Percentiles rank a stretch among this genome's conserved stretches.
Evolutionary conservation across 176 grass and related monocot species (phyloP).

Genomic region (Poa pratensis): DNA sequence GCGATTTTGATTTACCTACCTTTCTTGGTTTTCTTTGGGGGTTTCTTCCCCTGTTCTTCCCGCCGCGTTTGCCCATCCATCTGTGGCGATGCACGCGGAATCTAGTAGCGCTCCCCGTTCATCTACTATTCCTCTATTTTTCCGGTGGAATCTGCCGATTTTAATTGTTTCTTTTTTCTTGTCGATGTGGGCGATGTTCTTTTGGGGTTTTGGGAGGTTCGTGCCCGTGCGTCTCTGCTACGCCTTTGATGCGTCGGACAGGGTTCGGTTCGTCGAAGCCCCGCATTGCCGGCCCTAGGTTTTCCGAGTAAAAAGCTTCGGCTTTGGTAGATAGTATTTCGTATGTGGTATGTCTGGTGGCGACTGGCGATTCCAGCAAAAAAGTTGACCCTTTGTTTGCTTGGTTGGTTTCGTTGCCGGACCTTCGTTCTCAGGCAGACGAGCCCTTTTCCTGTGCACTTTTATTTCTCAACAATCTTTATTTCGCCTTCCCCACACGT

Average conservation of each 20-base stretch:
- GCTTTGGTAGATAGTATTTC: not conserved
- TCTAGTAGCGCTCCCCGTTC: not conserved
- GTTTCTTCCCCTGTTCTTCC: not conserved
- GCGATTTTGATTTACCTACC: not conserved
- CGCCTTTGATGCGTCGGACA: not conserved
- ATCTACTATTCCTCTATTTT: not conserved
- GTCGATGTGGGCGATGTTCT: not conserved
- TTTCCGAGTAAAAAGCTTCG: not conserved
- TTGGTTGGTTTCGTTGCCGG: not conserved
- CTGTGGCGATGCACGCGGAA: not conserved
- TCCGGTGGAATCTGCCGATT: not conserved
- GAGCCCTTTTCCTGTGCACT: not conserved
- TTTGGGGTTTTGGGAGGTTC: not conserved
- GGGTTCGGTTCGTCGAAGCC: not conserved
- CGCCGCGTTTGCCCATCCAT: not conserved
- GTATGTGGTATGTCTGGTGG: not conserved
- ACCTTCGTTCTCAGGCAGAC: not conserved
- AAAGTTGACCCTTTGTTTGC: not conserved
- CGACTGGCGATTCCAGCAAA: not conserved
- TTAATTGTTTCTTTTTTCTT: not conserved
- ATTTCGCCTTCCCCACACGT: not conserved
- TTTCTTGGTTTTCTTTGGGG: not conserved
- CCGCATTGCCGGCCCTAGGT: not conserved
- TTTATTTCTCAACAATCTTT: not conserved
- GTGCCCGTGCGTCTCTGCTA: not conserved